Conservation (phyloP, 371 early-diverging fungal genomes). For the Mucor irregularis region DNA sequence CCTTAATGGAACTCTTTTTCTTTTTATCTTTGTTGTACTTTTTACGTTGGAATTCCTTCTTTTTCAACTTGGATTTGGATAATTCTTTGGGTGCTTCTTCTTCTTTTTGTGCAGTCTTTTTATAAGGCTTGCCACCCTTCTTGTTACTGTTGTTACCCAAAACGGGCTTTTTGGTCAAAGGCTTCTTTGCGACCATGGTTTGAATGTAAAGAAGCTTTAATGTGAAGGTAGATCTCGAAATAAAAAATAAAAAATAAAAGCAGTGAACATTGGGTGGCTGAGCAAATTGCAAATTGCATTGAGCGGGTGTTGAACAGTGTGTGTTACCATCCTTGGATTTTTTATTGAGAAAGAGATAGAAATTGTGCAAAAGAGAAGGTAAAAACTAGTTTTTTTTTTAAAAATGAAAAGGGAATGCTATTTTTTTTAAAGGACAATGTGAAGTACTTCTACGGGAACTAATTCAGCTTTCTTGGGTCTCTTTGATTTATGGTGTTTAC, state of each 20-base stretch:
- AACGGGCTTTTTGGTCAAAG: constrained; percentile 8
- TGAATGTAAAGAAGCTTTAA: not conserved
- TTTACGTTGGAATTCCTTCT: constrained; percentile 36
- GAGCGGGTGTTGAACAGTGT: too few species aligned
- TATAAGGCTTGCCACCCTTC: not conserved
- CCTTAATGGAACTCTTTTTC: constrained; percentile 6
- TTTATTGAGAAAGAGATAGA: too few species aligned
- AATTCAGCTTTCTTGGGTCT: constrained; percentile 14
- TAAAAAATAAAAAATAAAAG: not conserved
- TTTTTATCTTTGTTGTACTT: constrained; percentile 39
- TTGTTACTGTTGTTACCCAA: not conserved
- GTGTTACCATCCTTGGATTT: too few species aligned
- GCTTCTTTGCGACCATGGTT: constrained; percentile 14
- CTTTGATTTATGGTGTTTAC: not conserved
- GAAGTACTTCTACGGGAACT: constrained; percentile 21
- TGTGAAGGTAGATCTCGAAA: not conserved
- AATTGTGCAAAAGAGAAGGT: not conserved
- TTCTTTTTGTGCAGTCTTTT: not conserved
- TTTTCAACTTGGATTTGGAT: constrained; percentile 34
- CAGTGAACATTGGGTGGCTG: not conserved
- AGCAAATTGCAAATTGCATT: not conserved
- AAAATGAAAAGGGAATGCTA: not conserved
- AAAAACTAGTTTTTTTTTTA: too few species aligned
- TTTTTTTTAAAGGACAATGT: constrained; percentile 6
- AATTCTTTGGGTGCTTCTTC: constrained; percentile 14